Evolutionary conservation across 1,139 yeast genomes (phyloP), one percentile per base, ranked within the genome.

Genomic region (Suhomyces bribrorum): DNA sequence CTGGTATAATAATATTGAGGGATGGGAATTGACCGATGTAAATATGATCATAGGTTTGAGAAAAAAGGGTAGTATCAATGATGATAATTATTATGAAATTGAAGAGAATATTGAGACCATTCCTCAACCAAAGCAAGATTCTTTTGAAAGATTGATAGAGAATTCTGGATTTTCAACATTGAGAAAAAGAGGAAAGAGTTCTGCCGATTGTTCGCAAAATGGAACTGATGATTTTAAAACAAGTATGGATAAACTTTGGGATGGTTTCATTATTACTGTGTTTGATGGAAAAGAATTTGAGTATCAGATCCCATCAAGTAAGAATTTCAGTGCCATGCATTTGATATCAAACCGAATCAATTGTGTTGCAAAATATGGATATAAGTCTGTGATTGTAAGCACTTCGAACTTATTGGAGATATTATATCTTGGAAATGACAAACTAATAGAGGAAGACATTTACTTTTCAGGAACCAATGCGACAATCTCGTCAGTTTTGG

Each of bases 21-120:
- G 81, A 14, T 87, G 95, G 95, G 83, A 83, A 50, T 64, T 80
- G 7, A 85, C 90, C 0, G 94, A 84, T 49, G 75, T 85, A 51
- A 86, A 87, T 56, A 76, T 83, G 72, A 65, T 87, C 11, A 76
- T 86, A 62, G 95, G 95, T 2, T 71, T 86, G n/a, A 71, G 79
- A 36, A 66, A 72, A 34, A 74, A 70, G 50, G 61, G 67, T 22
- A 59, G 50, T 16, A 51, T 44, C 45, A 26, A 46, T 40, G 46
- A 49, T 22, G 50, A 45, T 17, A 33, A 38, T 9, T 33, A 34
- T 22, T 26, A 34, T 14, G 45, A 38, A n/a, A 15, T 27, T n/a
- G 50, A 41, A 28, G 47, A 37, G 5, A 30, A 36, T 3, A 38
- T 42, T 5, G 45, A 45, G n/a, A 26, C 30, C 1, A 34, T 22